A percentile compares a stretch with the other conserved stretches of the same genome.
Evolutionary conservation across 768 basidiomycete genomes (phyloP).

Genomic region (Cantharellus anzutake): DNA sequence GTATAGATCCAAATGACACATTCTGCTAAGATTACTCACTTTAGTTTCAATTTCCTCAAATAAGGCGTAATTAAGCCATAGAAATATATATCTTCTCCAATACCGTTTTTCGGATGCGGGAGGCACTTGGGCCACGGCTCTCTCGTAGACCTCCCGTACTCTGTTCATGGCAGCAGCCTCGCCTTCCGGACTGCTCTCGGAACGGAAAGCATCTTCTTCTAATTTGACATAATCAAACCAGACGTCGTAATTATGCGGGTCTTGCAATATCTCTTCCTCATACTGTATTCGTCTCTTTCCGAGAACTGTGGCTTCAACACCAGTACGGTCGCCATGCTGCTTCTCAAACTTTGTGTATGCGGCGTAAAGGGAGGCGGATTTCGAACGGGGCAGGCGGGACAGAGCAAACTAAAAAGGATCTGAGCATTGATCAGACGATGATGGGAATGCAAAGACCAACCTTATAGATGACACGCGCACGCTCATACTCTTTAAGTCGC

Average conservation of each 20-base stretch:
- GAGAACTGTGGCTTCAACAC: slow-evolving; percentile 83
- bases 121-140: slow-evolving; percentile 89
- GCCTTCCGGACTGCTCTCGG: slow-evolving; percentile 52
- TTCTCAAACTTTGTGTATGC: slow-evolving; percentile 97
- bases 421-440: not conserved
- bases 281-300: slow-evolving; percentile 98
- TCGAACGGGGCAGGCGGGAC: slow-evolving; percentile 76
- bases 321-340: slow-evolving; percentile 76
- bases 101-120: slow-evolving; percentile 85
- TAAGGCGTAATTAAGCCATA: slow-evolving; percentile 89
- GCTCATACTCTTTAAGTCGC: slow-evolving; percentile 86
- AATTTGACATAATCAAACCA: slow-evolving; percentile 96
- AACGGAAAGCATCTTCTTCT: slow-evolving; percentile 72
- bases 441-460: slow-evolving; percentile 22
- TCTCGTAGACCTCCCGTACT: slow-evolving; percentile 87
- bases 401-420: slow-evolving; percentile 61
- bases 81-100: slow-evolving; percentile 77
- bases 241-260: slow-evolving; percentile 87
- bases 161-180: slow-evolving; percentile 38
- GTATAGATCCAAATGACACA: not conserved
- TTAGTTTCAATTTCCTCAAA: slow-evolving; percentile 95
- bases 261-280: slow-evolving; percentile 84
- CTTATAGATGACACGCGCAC: slow-evolving; percentile 94
- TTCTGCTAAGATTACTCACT: slow-evolving; percentile 24
- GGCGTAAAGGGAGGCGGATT: slow-evolving; percentile 73